A percentile compares a stretch with the other conserved stretches of the same genome.
These are phyloP conservation scores for Endoconidiophora polonica DNA, from an alignment of 2,329 filamentous ascomycete genomes.

Conservation along the genomic window DNA sequence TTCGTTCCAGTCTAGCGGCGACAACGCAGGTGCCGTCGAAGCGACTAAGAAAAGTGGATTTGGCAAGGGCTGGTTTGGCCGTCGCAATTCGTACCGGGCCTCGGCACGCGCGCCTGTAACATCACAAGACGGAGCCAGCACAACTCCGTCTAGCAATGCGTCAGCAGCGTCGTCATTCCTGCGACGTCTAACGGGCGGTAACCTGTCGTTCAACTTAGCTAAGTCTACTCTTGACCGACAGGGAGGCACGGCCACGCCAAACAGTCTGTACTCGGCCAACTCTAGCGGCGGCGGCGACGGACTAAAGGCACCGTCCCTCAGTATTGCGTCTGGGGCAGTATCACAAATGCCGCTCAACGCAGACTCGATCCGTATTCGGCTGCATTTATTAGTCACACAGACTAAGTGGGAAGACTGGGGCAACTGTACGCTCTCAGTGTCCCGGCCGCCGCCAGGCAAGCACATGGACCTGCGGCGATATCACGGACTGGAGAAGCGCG, in stretches of 20 bases:
- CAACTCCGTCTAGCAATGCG: slow-evolving; percentile 38
- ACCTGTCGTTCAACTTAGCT: slow-evolving; percentile 63
- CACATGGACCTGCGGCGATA: slow-evolving; percentile 41
- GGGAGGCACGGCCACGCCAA: slow-evolving; percentile 27
- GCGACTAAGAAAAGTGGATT: slow-evolving; percentile 26
- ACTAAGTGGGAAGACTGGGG: slow-evolving; percentile 88
- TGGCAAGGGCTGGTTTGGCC: slow-evolving; percentile 41
- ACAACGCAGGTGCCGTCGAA: slow-evolving; percentile 25
- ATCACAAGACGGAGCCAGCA: slow-evolving; percentile 60
- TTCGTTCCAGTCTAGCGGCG: slow-evolving; percentile 13
- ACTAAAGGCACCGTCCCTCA: slow-evolving; percentile 41
- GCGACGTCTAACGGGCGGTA: slow-evolving; percentile 55
- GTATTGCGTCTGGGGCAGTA: slow-evolving; percentile 29
- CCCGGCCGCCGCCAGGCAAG: slow-evolving; percentile 50
- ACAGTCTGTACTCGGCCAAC: slow-evolving; percentile 44
- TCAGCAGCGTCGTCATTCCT: slow-evolving; percentile 64
- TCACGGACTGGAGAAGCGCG: slow-evolving; percentile 64
- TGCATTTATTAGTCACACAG: slow-evolving; percentile 62
- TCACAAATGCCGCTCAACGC: slow-evolving; percentile 43
- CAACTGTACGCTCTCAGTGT: slow-evolving; percentile 66
- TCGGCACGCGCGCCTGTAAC: slow-evolving; percentile 40
- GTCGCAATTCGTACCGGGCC: slow-evolving; percentile 48
- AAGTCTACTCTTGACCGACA: slow-evolving; percentile 54
- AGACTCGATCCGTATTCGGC: slow-evolving; percentile 67
- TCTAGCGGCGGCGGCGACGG: slow-evolving; percentile 33